Conservation (phyloP, 495 filamentous ascomycete species). For the Xylaria bambusicola region DNA sequence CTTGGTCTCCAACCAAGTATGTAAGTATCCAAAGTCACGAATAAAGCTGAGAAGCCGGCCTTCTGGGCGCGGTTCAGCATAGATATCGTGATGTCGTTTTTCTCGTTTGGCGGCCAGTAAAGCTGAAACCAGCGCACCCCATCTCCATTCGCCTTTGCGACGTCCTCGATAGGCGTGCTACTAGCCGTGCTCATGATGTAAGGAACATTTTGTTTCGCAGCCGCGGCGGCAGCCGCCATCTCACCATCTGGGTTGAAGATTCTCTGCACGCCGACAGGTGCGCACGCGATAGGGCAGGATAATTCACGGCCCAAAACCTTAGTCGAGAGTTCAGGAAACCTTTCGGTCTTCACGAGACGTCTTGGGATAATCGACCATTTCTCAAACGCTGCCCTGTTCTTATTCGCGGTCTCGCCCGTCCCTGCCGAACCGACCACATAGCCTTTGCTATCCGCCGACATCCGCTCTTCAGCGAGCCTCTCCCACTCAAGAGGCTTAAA, state of each 20-base stretch:
- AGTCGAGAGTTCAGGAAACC: slow-evolving; percentile 16
- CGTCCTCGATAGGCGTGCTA: slow-evolving; percentile 42
- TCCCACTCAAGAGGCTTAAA: slow-evolving; percentile 42
- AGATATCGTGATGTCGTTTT: slow-evolving; percentile 58
- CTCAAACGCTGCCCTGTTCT: slow-evolving; percentile 45
- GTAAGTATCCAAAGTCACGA: slow-evolving; percentile 61
- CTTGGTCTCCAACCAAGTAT: slow-evolving; percentile 58
- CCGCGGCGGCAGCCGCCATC: slow-evolving; percentile 27
- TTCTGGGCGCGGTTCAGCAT: slow-evolving; percentile 59
- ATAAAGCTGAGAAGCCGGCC: slow-evolving; percentile 50
- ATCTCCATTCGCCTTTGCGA: slow-evolving; percentile 32
- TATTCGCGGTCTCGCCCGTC: slow-evolving; percentile 35
- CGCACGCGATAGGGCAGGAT: slow-evolving; percentile 30
- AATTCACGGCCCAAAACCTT: slow-evolving; percentile 15
- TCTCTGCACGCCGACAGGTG: slow-evolving; percentile 47
- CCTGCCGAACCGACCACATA: slow-evolving; percentile 46
- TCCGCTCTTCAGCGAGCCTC: slow-evolving; percentile 28
- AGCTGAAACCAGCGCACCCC: slow-evolving; percentile 58
- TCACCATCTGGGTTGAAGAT: slow-evolving; percentile 54
- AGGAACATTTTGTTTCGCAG: slow-evolving; percentile 37
- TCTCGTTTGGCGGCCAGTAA: slow-evolving; percentile 56
- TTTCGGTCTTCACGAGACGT: slow-evolving; percentile 27
- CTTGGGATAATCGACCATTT: slow-evolving; percentile 42
- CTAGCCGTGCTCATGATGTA: slow-evolving; percentile 52
- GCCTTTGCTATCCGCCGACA: slow-evolving; percentile 38